Conservation (phyloP, 164 flowering plant species). For the Protea cynaroides region DNA sequence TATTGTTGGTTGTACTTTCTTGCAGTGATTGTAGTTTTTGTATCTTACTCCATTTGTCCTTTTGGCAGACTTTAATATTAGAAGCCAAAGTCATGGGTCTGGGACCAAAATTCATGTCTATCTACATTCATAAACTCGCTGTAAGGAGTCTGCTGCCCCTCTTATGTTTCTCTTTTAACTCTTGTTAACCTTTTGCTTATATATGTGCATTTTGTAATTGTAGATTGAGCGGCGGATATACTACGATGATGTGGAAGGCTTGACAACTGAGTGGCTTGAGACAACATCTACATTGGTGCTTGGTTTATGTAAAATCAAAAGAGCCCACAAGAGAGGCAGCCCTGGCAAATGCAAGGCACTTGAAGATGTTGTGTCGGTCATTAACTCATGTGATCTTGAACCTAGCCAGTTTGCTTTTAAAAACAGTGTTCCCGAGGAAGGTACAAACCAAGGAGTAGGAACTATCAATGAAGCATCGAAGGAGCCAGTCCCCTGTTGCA, state of each 20-base stretch:
- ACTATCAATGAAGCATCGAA: neutral
- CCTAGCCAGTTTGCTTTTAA: slow-evolving; percentile 9
- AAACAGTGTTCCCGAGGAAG: slow-evolving; percentile 4
- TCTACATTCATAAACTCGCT: slow-evolving; percentile 65
- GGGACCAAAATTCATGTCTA: slow-evolving; percentile 92
- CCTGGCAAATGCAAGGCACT: slow-evolving; percentile 38
- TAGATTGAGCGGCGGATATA: slow-evolving; percentile 88
- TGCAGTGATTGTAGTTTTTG: too few relatives aligned
- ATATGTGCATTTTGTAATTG: slow-evolving; percentile 6
- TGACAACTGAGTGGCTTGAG: slow-evolving; percentile 81
- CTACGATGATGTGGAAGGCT: slow-evolving; percentile 86
- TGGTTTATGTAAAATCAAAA: slow-evolving; percentile 29
- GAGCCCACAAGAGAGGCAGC: slow-evolving; percentile 34
- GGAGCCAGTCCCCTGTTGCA: slow-evolving; percentile 5
- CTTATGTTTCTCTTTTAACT: neutral
- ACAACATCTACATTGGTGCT: slow-evolving; percentile 71
- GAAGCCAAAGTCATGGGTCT: slow-evolving; percentile 85
- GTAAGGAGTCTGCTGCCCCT: slow-evolving; percentile 38
- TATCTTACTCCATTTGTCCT: slow-evolving; percentile 1
- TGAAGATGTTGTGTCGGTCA: slow-evolving; percentile 59
- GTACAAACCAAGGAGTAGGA: slow-evolving; percentile 7
- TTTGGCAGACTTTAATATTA: slow-evolving; percentile 55
- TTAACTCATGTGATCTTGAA: slow-evolving; percentile 37
- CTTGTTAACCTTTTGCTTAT: neutral
- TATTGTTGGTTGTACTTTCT: neutral